Evolutionary conservation across 2,329 filamentous ascomycete genomes (phyloP), one percentile per base, ranked within the genome.

Genomic region (Rachicladosporium sp.): DNA sequence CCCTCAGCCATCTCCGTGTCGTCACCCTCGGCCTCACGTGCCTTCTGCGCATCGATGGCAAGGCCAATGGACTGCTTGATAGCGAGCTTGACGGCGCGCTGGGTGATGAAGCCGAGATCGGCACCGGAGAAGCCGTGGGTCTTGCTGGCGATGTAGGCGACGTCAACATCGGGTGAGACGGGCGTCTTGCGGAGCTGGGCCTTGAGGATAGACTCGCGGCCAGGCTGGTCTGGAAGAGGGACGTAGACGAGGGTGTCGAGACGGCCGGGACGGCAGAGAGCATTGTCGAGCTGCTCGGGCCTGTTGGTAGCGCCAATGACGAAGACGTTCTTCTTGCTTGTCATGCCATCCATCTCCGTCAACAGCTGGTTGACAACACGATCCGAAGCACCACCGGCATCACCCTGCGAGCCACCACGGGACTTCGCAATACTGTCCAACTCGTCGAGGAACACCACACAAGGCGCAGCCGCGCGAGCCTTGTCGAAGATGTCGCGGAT

Each of bases 401-500:
- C 91, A 49, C 91, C 91, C 44, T 86, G 75, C 44, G 88, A 95
- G 54, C 91, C 91, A 66, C 91, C 93, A 80, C 93, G 89, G 54
- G 89, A 93, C 76, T 98, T 98, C 66, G 93, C 91, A 61, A 98
- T 98, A 1, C 91, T 98, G 60, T 98, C 91, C 66, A 98, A 68
- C 72, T 98, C 91, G 54, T 98, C 91, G 49, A 98, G 76, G 81
- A 98, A 98, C 54, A 98, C 91, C 47, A 98, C 85, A 56, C 93
- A 98, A 67, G 91, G 91, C 55, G 91, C 91, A 45, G 93, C 91
- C 47, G 91, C 93, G 61, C 91, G 86, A 50, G 91, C 91, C 78
- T 96, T 98, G 78, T 98, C 91, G 65, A 98, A 98, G 57, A 98
- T 98, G 63, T 98, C 91, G 61, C 91, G 85, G 50, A 98, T 96